A percentile compares a stretch with the other conserved stretches of the same genome.
Conservation (phyloP, 2,329 filamentous ascomycete species). For the Bipolaris bicolor region DNA sequence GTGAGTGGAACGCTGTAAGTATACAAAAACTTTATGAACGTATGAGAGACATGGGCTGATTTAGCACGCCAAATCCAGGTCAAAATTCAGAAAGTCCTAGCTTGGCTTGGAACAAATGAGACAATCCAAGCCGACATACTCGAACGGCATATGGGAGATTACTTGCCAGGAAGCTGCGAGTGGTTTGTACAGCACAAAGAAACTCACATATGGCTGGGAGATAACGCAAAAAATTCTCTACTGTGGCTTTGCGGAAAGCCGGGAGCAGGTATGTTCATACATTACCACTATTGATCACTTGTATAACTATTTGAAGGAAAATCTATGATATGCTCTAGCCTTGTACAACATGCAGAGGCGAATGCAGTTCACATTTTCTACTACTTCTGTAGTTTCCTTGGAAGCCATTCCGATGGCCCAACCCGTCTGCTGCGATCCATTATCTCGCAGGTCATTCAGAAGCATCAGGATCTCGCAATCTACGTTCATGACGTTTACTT, state of each 20-base stretch:
- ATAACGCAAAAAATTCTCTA: conserved; percentile 4
- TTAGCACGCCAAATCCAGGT: not conserved
- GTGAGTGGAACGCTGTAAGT: conserved; percentile 8
- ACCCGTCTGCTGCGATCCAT: conserved; percentile 11
- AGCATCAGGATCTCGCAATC: conserved; percentile 13
- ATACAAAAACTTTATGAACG: not conserved
- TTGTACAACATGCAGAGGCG: conserved; percentile 15
- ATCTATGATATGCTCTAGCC: conserved; percentile 14
- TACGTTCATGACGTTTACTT: conserved; percentile 10
- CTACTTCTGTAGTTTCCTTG: conserved; percentile 18
- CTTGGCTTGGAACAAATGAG: conserved; percentile 2
- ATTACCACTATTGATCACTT: not conserved
- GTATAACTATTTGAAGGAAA: conserved; percentile 14
- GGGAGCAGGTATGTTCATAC: conserved; percentile 16
- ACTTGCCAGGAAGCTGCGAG: conserved; percentile 14
- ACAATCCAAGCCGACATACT: conserved; percentile 11
- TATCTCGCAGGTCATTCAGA: conserved; percentile 15
- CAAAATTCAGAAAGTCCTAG: not conserved
- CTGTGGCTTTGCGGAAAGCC: conserved; percentile 25
- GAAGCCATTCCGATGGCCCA: not conserved
- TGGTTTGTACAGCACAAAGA: conserved; percentile 19
- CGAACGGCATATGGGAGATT: conserved; percentile 10
- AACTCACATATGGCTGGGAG: conserved; percentile 14
- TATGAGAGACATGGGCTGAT: not conserved
- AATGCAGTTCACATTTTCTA: conserved; percentile 11